Evolutionary conservation across 2,329 filamentous ascomycete species (phyloP).

Genomic region (Fusarium palustre): DNA sequence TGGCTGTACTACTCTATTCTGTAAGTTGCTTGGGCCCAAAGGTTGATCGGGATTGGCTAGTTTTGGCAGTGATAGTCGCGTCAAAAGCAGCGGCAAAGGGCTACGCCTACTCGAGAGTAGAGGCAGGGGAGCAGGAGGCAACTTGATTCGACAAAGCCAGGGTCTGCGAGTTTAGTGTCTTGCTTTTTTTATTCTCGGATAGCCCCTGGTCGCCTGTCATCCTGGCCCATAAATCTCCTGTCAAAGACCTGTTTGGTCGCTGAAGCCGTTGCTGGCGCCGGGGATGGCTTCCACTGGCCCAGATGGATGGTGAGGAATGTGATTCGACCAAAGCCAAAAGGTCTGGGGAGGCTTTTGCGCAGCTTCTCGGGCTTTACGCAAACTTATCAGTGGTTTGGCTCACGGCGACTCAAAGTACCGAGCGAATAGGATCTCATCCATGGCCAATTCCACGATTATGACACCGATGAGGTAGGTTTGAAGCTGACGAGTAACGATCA

Average conservation of each 20-base stretch:
- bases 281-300: constrained; percentile 45
- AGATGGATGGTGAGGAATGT: constrained; percentile 48
- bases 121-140: constrained; percentile 31
- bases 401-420: constrained; percentile 42
- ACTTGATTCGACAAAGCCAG: constrained; percentile 35
- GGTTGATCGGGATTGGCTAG: constrained; percentile 42
- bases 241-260: constrained; percentile 43
- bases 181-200: constrained; percentile 47
- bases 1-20: constrained; percentile 17
- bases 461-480: constrained; percentile 35
- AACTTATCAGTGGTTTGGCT: constrained; percentile 32
- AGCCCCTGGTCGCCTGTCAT: constrained; percentile 41
- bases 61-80: constrained; percentile 39
- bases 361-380: constrained; percentile 31
- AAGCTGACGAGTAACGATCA: constrained; percentile 38
- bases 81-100: constrained; percentile 45
- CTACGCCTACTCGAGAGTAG: constrained; percentile 39
- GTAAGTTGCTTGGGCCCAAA: constrained; percentile 37
- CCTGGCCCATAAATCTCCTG: constrained; percentile 35
- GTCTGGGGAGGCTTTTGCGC: constrained; percentile 27
- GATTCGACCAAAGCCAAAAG: constrained; percentile 43
- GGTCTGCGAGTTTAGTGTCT: constrained; percentile 27
- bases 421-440: constrained; percentile 42
- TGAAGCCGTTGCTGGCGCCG: constrained; percentile 43
- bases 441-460: constrained; percentile 28